Evolutionary conservation across 805 yeast genomes (phyloP).

Genomic region (Debaryomyces prosopidis): DNA sequence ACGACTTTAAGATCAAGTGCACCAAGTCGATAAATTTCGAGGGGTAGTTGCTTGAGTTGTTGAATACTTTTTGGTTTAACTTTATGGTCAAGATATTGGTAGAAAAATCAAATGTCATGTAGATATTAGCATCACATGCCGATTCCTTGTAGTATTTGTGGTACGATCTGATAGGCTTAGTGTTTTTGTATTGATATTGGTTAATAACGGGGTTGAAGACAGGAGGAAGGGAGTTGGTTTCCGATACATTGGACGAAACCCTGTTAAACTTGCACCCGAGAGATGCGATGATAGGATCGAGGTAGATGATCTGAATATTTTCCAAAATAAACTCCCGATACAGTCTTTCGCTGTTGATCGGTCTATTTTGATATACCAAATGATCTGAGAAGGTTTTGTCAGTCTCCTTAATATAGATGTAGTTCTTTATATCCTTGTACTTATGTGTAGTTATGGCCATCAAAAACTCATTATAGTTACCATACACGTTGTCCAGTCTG

Average conservation of each 20-base stretch:
- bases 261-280: conserved; percentile 28
- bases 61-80: conserved; percentile 19
- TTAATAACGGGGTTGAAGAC: conserved; percentile 4
- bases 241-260: conserved; percentile 33
- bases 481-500: conserved; percentile 22
- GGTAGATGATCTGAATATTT: conserved; percentile 33
- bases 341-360: conserved; percentile 31
- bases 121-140: conserved; percentile 13
- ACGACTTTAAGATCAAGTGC: conserved; percentile 4
- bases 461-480: conserved; percentile 29
- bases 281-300: conserved; percentile 41
- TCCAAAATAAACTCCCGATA: conserved; percentile 35
- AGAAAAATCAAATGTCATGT: conserved; percentile 14
- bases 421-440: conserved; percentile 13
- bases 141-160: conserved; percentile 19
- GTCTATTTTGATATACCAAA: conserved; percentile 20
- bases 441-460: conserved; percentile 15
- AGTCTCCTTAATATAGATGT: conserved; percentile 21
- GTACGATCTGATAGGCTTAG: conserved; percentile 23
- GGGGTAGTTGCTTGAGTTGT: conserved; percentile 10
- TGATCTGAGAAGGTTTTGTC: conserved; percentile 19
- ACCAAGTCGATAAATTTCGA: conserved; percentile 7
- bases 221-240: conserved; percentile 13
- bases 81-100: conserved; percentile 21
- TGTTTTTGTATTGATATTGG: conserved; percentile 14